Conservation (phyloP, 768 basidiomycete species). For the Amanita pallidorosea region DNA sequence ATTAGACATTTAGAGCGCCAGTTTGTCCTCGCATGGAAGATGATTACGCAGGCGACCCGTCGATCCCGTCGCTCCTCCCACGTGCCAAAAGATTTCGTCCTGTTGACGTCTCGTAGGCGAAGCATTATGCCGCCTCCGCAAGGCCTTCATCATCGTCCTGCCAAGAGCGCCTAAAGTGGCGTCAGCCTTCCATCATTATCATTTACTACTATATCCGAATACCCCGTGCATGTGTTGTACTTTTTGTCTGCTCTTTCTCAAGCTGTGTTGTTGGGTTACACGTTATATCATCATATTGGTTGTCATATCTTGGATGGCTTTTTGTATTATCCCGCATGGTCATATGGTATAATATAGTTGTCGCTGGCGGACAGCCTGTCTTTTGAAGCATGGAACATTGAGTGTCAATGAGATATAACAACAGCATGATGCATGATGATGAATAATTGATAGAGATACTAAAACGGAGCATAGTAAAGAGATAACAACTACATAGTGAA, state of each 20-base stretch:
- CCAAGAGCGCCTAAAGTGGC: background rate
- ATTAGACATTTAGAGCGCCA: slow-evolving; percentile 45
- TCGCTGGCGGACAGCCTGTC: background rate
- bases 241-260: background rate
- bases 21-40: slow-evolving; percentile 51
- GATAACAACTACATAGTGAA: too few species aligned
- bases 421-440: too few species aligned
- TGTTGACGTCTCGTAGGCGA: slow-evolving; percentile 45
- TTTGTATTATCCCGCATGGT: background rate
- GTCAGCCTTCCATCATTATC: background rate
- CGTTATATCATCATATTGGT: background rate
- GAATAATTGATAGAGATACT: too few species aligned
- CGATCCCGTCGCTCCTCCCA: slow-evolving; percentile 41
- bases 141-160: background rate
- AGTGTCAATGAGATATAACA: too few species aligned
- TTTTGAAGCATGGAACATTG: background rate
- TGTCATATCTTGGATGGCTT: background rate
- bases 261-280: background rate
- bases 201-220: too few species aligned
- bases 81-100: slow-evolving; percentile 50
- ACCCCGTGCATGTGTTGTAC: background rate
- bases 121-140: slow-evolving; percentile 25
- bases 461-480: too few species aligned
- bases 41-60: slow-evolving; percentile 41
- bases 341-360: background rate